phyloP scores from a whole-genome alignment of 306 rosid species.

The Prosopis cineraria region DNA sequence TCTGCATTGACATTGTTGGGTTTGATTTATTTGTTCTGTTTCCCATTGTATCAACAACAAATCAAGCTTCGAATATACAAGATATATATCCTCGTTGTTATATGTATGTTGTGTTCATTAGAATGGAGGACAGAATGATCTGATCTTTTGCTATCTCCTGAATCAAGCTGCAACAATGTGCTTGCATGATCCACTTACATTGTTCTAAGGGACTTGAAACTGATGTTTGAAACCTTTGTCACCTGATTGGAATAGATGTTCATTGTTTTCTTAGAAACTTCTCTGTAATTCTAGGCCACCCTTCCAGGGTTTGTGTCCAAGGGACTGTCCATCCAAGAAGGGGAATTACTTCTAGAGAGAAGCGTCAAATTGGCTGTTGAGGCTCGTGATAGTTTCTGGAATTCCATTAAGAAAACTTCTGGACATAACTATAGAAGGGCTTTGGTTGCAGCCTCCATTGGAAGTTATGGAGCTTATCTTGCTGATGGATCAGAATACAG shows the following conservation, averaged over 20 bases:
- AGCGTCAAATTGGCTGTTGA: conserved; percentile 81
- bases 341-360: conserved; percentile 56
- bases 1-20: background rate
- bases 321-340: conserved; percentile 73
- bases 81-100: background rate
- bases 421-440: conserved; percentile 56
- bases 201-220: background rate
- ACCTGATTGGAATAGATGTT: background rate
- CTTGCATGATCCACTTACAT: conserved; percentile 12
- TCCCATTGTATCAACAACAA: background rate
- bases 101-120: background rate
- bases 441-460: conserved; percentile 90
- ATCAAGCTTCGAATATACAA: background rate
- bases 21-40: background rate
- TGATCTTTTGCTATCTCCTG: background rate
- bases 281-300: conserved; percentile 56
- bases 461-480: conserved; percentile 95
- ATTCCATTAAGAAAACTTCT: conserved; percentile 43
- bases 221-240: background rate
- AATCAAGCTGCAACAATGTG: conserved; percentile 8
- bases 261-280: background rate
- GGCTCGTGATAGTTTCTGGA: conserved; percentile 85
- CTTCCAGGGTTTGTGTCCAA: conserved; percentile 75
- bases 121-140: background rate
- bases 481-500: conserved; percentile 97